Conservation (phyloP, 352 stramenopile genomes). For the Pythium folliculosum region DNA sequence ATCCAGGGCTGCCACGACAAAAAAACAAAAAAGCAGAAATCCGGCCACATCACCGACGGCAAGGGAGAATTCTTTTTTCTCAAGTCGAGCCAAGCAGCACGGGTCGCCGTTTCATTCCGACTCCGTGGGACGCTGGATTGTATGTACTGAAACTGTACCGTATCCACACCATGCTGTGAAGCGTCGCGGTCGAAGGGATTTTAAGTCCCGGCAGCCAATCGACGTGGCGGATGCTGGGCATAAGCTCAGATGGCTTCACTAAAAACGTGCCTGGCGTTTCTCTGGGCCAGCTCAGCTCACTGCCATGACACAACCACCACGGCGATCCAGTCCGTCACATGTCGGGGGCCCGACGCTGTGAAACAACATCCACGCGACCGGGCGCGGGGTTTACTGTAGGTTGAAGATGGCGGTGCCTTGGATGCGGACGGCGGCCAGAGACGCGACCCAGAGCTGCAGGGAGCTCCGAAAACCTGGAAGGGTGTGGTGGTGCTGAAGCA, state of each 20-base stretch:
- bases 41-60: background rate
- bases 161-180: conserved; percentile 8
- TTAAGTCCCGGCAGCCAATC: conserved; percentile 29
- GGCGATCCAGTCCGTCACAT: conserved; percentile 6
- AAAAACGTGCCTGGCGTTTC: background rate
- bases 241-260: conserved; percentile 25
- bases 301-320: conserved; percentile 4
- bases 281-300: too few relatives aligned
- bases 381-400: background rate
- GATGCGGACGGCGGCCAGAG: too few relatives aligned
- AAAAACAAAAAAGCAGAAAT: background rate
- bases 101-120: conserved; percentile 5
- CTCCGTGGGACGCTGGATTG: background rate
- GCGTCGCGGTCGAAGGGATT: conserved; percentile 13
- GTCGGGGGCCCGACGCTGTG: background rate
- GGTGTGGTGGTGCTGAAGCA: background rate
- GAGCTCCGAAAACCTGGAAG: background rate
- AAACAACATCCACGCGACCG: background rate
- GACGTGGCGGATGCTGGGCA: conserved; percentile 5
- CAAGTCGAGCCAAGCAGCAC: conserved; percentile 1
- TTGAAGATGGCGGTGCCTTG: conserved; percentile 6
- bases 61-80: conserved; percentile 6
- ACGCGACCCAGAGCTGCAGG: background rate
- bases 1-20: too few relatives aligned
- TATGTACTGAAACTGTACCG: conserved; percentile 13